Evolutionary conservation across 140 eudicot species (phyloP).

Genomic region (Flaveria floridana): DNA sequence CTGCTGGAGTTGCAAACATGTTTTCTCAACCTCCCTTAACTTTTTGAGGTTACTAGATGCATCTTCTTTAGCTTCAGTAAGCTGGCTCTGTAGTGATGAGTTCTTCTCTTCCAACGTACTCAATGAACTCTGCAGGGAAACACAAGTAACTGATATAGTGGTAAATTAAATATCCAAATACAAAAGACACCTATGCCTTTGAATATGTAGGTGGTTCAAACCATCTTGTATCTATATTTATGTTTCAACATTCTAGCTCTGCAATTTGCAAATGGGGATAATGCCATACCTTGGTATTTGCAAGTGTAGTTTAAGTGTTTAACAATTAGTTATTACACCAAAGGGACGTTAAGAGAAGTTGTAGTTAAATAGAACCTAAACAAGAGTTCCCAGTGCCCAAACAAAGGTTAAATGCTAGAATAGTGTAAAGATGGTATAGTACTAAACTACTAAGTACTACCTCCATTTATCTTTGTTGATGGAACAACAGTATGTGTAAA

Average conservation of each 20-base stretch:
- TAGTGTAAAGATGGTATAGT: background rate
- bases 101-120: slow-evolving; percentile 69
- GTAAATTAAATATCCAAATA: background rate
- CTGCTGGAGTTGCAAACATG: slow-evolving; percentile 67
- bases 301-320: background rate
- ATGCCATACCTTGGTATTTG: slow-evolving; percentile 7
- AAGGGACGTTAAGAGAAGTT: background rate
- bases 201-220: background rate
- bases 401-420: background rate
- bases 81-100: slow-evolving; percentile 56
- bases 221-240: background rate
- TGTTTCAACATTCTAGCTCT: background rate
- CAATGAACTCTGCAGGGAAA: slow-evolving; percentile 61
- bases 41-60: slow-evolving; percentile 51
- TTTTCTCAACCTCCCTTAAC: slow-evolving; percentile 67
- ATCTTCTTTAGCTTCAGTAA: slow-evolving; percentile 64
- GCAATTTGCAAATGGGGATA: background rate
- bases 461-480: background rate
- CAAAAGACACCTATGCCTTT: background rate
- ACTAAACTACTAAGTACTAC: background rate
- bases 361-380: background rate
- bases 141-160: background rate
- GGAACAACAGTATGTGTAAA: slow-evolving; percentile 3
- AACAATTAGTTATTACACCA: slow-evolving; percentile 2
- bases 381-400: background rate